Evolutionary conservation across 1,284 basidiomycete genomes (phyloP), one percentile per base, ranked within the genome.

Genomic region (Tetrapyrgos nigripes): DNA sequence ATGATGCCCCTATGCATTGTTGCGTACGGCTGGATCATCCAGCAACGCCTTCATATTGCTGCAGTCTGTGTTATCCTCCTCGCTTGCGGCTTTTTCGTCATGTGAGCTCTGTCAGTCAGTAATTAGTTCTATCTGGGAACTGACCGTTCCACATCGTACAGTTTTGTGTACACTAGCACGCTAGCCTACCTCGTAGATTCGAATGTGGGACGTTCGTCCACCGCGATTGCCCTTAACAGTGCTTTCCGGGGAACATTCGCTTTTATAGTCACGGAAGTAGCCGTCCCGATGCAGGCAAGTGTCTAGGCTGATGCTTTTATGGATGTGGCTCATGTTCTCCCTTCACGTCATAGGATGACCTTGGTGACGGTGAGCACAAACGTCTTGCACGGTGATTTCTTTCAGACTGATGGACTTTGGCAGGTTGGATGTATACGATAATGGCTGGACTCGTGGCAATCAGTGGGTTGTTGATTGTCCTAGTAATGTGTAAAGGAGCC

Each of bases 121-220:
- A 33, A 33, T 8, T 14, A 8, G 14, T 33, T 33, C 14, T 14
- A 33, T 33, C 14, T 28, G 1, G 19, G 17, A 49, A 62, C 35
- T 59, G 28, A 24, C 67, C 14, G 52, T 21, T 46, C 29, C 49
- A 78, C 14, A 64, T 31, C 47, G 21, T 40, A 6, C 50, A 90
- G 89, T 61, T 89, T 84, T 81, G 84, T 86, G 23, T 91, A 92
- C 68, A 74, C 87, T 14, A 87, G 86, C 61, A 87, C 88, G 1
- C 74, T 94, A 31, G 85, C 90, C 0, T 93, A 92, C 66, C 79
- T 92, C 50, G 88, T 92, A 6, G 92, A 94, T 67, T 85, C 90
- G 3, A 94, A 93, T 67, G 75, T 78, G 3, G 92, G 93, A 5
- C 82, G 89, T 19, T 89, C 89, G 0, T 84, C 87, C 1, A 84